phyloP scores from a whole-genome alignment of 2,329 filamentous ascomycete species.

The Calycina herbarum region DNA sequence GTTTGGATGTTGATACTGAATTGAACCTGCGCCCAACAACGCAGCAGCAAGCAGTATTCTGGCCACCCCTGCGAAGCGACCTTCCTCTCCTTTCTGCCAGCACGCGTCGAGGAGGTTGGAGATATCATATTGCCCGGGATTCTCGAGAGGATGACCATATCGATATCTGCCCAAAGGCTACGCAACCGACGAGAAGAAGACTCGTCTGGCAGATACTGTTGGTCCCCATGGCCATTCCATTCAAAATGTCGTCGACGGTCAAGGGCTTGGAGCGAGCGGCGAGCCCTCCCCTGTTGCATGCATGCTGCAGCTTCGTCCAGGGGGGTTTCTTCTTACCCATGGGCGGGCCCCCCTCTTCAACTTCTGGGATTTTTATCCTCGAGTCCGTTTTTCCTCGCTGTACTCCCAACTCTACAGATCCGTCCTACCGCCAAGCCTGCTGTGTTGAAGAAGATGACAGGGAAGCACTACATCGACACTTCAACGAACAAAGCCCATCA shows the following conservation, averaged over 20 bases:
- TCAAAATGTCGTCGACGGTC: slow-evolving; percentile 1
- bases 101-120: background rate
- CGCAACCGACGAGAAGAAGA: background rate
- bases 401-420: background rate
- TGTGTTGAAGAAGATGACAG: background rate
- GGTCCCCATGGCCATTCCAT: background rate
- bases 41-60: background rate
- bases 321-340: background rate
- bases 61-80: background rate
- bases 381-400: background rate
- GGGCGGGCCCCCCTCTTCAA: background rate
- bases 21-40: background rate
- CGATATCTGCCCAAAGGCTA: slow-evolving; percentile 4
- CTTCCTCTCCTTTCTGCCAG: background rate
- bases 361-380: slow-evolving; percentile 1
- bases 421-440: slow-evolving; percentile 4
- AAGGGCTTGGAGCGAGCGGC: slow-evolving; percentile 5
- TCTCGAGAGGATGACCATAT: background rate
- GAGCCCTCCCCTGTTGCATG: slow-evolving; percentile 4
- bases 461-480: background rate
- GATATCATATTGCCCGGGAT: slow-evolving; percentile 1
- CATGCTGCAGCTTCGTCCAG: background rate
- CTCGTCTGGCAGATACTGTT: background rate
- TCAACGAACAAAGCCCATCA: background rate
- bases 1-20: background rate